These are phyloP conservation scores for Isoetes taiwanensis DNA, from an alignment of 75 land plant species.

Conservation along the genomic window DNA sequence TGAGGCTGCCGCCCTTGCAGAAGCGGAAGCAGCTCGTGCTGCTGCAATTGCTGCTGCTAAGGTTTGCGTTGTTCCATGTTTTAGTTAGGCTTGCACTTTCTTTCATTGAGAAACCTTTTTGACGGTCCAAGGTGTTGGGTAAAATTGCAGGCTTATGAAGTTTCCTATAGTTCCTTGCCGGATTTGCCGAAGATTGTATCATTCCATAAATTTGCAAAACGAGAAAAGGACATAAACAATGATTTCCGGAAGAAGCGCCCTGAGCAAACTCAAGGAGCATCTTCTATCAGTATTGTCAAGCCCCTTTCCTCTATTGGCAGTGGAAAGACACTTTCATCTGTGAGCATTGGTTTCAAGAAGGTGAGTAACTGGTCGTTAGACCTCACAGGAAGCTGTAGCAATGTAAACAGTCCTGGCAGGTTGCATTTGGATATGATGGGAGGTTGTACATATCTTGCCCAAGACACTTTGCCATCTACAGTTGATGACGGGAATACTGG, in stretches of 20 bases:
- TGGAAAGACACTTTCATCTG: too few species aligned
- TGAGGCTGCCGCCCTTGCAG: conserved; percentile 71
- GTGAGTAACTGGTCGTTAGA: conserved; percentile 78
- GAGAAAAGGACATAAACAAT: conserved; percentile 34
- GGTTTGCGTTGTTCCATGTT: conserved; percentile 28
- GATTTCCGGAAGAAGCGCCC: conserved; percentile 18
- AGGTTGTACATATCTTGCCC: too few species aligned
- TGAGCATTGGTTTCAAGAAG: conserved; percentile 5
- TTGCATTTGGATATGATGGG: too few species aligned
- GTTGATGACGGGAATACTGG: too few species aligned
- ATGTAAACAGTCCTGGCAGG: conserved; percentile 35
- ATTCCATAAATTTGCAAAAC: conserved; percentile 89
- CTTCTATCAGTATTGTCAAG: too few species aligned
- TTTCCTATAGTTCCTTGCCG: conserved; percentile 29
- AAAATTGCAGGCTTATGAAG: conserved; percentile 67
- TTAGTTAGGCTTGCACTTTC: neutral
- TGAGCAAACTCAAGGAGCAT: too few species aligned
- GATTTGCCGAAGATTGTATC: conserved; percentile 89
- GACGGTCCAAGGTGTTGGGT: neutral
- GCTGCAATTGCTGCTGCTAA: conserved; percentile 85
- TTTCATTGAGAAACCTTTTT: neutral
- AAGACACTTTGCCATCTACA: too few species aligned
- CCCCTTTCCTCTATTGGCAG: too few species aligned
- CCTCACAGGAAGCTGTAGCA: conserved; percentile 50
- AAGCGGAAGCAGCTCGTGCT: conserved; percentile 76